These are phyloP conservation scores for Cudoniella acicularis DNA, from an alignment of 495 filamentous ascomycete genomes.

Conservation along the genomic window DNA sequence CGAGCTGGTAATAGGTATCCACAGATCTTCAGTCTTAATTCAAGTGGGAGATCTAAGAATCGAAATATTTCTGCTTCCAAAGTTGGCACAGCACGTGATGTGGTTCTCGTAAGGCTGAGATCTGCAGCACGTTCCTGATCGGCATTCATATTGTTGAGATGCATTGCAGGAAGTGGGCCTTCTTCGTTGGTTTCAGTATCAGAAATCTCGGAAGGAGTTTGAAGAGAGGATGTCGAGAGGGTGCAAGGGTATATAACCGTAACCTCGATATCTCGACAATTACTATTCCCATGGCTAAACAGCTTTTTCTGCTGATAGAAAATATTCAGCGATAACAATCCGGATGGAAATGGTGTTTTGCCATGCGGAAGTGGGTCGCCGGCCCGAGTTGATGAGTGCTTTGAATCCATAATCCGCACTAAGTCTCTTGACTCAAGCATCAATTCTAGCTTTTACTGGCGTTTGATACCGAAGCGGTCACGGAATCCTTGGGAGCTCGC, in stretches of 20 bases:
- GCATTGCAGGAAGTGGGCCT: no score
- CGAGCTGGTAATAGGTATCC: constrained; percentile 22
- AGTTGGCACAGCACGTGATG: background rate
- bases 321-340: constrained; percentile 12
- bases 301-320: constrained; percentile 6
- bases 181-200: background rate
- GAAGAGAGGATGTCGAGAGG: background rate
- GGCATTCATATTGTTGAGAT: background rate
- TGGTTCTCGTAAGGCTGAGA: background rate
- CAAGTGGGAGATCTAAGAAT: constrained; percentile 25
- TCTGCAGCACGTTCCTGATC: background rate
- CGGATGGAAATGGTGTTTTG: background rate
- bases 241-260: constrained; percentile 8
- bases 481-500: background rate
- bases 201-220: background rate
- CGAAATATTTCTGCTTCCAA: constrained; percentile 5
- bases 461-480: background rate
- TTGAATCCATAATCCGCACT: background rate
- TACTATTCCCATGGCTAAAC: constrained; percentile 9
- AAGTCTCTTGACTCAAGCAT: background rate
- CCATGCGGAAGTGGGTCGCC: background rate
- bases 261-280: constrained; percentile 19
- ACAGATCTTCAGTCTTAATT: constrained; percentile 28
- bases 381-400: background rate
- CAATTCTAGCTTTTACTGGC: background rate